Percentiles rank a stretch among this genome's conserved stretches.
These are phyloP conservation scores for Vitis rotundifolia DNA, from an alignment of 164 flowering plant genomes.

Conservation along the genomic window DNA sequence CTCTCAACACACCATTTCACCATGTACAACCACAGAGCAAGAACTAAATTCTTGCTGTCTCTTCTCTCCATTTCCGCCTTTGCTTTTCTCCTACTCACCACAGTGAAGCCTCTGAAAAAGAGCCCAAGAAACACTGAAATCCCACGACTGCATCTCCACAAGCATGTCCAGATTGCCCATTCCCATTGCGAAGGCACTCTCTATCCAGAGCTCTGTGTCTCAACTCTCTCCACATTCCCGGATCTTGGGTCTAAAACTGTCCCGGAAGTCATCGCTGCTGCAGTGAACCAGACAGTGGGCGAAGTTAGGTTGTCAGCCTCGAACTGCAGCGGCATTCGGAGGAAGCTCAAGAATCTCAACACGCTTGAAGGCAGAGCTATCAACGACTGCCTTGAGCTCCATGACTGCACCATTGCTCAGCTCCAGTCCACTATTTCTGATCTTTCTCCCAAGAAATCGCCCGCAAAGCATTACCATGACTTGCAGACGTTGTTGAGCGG, in stretches of 20 bases:
- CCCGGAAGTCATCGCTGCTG: slow-evolving; percentile 48
- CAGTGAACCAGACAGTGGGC: slow-evolving; percentile 39
- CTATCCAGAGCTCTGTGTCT: slow-evolving; percentile 69
- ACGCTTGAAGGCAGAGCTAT: slow-evolving; percentile 47
- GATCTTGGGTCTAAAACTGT: slow-evolving; percentile 47
- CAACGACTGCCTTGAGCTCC: slow-evolving; percentile 75
- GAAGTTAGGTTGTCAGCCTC: slow-evolving; percentile 42
- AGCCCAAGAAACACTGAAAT: slow-evolving; percentile 3
- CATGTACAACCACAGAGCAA: slow-evolving; percentile 14
- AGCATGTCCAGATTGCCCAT: slow-evolving; percentile 48
- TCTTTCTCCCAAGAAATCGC: slow-evolving; percentile 28
- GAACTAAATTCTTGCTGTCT: slow-evolving; percentile 2
- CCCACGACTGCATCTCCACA: slow-evolving; percentile 26
- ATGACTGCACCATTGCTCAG: slow-evolving; percentile 46
- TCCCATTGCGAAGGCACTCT: slow-evolving; percentile 66
- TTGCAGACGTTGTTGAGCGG: slow-evolving; percentile 70
- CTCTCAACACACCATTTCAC: not conserved
- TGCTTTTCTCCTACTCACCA: slow-evolving; percentile 15
- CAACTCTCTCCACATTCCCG: slow-evolving; percentile 61
- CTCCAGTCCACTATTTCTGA: slow-evolving; percentile 41
- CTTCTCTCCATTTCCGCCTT: slow-evolving; percentile 12
- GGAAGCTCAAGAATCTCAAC: slow-evolving; percentile 23
- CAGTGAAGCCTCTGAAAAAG: slow-evolving; percentile 2
- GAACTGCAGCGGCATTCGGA: slow-evolving; percentile 46
- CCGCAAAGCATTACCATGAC: slow-evolving; percentile 33